Evolutionary conservation across 352 stramenopile species (phyloP).

Genomic region (Phytopythium mirpurense): DNA sequence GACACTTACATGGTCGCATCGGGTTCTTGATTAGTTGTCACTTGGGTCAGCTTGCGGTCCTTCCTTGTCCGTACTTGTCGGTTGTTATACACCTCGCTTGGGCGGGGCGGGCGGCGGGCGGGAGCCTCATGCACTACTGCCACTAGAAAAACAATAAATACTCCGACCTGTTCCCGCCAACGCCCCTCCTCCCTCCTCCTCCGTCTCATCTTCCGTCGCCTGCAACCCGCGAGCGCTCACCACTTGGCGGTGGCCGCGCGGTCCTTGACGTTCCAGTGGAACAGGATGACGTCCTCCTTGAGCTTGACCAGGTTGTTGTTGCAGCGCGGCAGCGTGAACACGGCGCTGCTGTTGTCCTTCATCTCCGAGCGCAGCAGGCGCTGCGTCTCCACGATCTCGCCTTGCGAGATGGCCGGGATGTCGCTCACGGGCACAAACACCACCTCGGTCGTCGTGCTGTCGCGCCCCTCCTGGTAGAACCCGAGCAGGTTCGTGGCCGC

Average conservation of each 20-base stretch:
- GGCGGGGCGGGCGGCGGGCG: constrained; percentile 2
- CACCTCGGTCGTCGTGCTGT: constrained; percentile 75
- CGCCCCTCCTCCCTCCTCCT: not conserved
- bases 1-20: not conserved
- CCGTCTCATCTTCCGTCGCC: not conserved
- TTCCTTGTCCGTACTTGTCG: constrained; percentile 14
- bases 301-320: constrained; percentile 83
- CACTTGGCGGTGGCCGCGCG: constrained; percentile 33
- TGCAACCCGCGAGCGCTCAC: constrained; percentile 9
- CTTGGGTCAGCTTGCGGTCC: not conserved
- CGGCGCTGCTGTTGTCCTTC: constrained; percentile 63
- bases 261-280: constrained; percentile 81
- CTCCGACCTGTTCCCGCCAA: not conserved
- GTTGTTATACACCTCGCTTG: not conserved
- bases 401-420: constrained; percentile 63
- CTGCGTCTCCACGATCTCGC: constrained; percentile 67
- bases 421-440: constrained; percentile 76
- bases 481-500: constrained; percentile 60
- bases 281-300: constrained; percentile 83
- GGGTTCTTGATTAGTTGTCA: constrained; percentile 2
- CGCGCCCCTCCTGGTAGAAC: constrained; percentile 74
- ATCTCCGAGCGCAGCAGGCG: constrained; percentile 59
- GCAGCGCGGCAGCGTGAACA: constrained; percentile 64
- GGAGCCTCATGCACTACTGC: constrained; percentile 2
- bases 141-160: constrained; percentile 10